A percentile compares a stretch with the other conserved stretches of the same genome.
phyloP scores from a whole-genome alignment of 352 stramenopile genomes.

The Phytophthora agathidicida region DNA sequence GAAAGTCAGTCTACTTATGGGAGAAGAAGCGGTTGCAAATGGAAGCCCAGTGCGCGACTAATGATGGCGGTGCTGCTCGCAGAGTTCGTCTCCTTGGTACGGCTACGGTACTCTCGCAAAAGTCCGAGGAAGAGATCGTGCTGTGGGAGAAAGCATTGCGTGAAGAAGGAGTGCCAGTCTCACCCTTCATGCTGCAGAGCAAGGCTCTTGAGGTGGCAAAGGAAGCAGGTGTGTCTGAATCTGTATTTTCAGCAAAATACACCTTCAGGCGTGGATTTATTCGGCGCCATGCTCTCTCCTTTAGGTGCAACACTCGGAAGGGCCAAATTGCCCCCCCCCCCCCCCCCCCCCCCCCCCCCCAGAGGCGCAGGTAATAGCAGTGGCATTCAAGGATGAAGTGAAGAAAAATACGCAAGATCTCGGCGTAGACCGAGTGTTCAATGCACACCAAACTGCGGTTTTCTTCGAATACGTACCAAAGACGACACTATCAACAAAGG shows the following conservation, averaged over 20 bases:
- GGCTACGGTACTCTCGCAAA: slow-evolving; percentile 14
- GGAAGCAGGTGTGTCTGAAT: not conserved
- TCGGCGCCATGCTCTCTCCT: slow-evolving; percentile 16
- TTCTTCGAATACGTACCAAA: slow-evolving; percentile 42
- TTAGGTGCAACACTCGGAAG: slow-evolving; percentile 13
- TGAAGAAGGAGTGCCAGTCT: slow-evolving; percentile 28
- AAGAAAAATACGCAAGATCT: slow-evolving; percentile 1
- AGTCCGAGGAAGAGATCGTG: slow-evolving; percentile 26
- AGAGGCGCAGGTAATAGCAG: not conserved
- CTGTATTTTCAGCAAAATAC: slow-evolving; percentile 7
- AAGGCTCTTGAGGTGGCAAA: slow-evolving; percentile 24
- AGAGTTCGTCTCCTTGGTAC: slow-evolving; percentile 3
- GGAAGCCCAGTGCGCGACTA: not conserved
- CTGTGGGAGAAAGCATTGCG: slow-evolving; percentile 26
- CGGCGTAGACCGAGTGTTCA: slow-evolving; percentile 26
- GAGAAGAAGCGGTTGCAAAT: not conserved
- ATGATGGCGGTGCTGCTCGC: not conserved
- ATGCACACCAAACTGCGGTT: slow-evolving; percentile 34
- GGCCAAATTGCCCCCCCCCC: slow-evolving; percentile 1
- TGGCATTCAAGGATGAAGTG: slow-evolving; percentile 12
- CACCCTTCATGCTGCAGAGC: slow-evolving; percentile 18
- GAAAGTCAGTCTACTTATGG: slow-evolving; percentile 4
- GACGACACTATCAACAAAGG: slow-evolving; percentile 25
- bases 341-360: no score
- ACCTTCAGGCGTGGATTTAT: slow-evolving; percentile 12